Evolutionary conservation across 164 flowering plant species (phyloP).

Genomic region (Protea cynaroides): DNA sequence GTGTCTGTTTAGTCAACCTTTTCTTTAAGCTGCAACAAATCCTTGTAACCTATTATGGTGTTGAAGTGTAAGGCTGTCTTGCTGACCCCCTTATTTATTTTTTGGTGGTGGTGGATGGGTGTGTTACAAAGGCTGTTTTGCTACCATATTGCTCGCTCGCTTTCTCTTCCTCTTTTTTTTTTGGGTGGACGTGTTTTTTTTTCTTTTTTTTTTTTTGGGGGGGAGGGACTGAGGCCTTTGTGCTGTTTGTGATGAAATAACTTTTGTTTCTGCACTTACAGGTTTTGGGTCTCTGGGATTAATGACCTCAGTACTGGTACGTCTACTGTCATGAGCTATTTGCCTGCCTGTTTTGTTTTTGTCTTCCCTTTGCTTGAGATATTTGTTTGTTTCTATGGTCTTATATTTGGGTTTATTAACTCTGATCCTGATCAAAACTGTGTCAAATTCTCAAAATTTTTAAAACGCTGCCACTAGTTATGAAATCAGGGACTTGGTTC

Average conservation of each 20-base stretch:
- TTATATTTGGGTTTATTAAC: not conserved
- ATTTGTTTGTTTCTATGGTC: not conserved
- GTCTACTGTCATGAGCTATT: slow-evolving; percentile 6
- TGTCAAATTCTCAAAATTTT: no score
- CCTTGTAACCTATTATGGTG: not conserved
- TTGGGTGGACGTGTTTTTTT: no score
- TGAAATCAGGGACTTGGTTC: no score
- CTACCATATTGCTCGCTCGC: no score
- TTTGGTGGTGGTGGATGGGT: not conserved
- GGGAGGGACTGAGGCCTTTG: not conserved
- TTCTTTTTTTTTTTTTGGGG: slow-evolving; percentile 9
- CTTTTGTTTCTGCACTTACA: slow-evolving; percentile 22
- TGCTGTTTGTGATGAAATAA: not conserved
- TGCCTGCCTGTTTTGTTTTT: not conserved
- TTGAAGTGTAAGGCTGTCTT: not conserved
- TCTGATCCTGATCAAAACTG: no score
- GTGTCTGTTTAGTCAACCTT: slow-evolving; percentile 2
- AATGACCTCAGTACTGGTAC: slow-evolving; percentile 96
- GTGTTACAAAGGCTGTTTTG: not conserved
- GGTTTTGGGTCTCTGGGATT: slow-evolving; percentile 97
- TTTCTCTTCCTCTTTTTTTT: no score
- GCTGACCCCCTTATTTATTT: not conserved
- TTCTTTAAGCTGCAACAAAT: not conserved
- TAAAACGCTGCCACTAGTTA: no score
- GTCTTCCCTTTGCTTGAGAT: not conserved